Evolutionary conservation across 2,329 filamentous ascomycete genomes (phyloP).

Genomic region (Chlorencoelia australis): DNA sequence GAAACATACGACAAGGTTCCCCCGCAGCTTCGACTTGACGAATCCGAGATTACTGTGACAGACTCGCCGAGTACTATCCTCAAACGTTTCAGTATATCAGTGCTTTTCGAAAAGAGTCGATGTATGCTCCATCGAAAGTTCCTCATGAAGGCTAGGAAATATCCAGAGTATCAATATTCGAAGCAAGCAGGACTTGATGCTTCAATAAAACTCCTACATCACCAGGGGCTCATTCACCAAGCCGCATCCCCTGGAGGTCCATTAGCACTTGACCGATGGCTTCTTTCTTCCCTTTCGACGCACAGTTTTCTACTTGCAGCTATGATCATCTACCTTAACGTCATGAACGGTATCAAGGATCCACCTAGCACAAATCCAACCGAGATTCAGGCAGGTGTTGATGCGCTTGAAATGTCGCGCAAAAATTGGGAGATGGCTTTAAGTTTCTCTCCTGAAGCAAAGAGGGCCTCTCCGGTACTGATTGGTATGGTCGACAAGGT

Average conservation of each 20-base stretch:
- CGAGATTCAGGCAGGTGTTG: conserved; percentile 4
- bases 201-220: conserved; percentile 37
- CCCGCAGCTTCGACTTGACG: conserved; percentile 36
- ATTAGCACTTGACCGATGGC: conserved; percentile 43
- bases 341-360: conserved; percentile 11
- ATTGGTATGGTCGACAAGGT: conserved; percentile 16
- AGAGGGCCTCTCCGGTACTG: conserved; percentile 12
- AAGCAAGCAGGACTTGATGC: conserved; percentile 40
- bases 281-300: conserved; percentile 44
- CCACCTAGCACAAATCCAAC: background rate
- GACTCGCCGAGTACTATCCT: conserved; percentile 39
- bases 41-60: conserved; percentile 39
- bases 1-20: conserved; percentile 38
- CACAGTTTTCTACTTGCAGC: conserved; percentile 53
- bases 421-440: conserved; percentile 10
- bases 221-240: conserved; percentile 38
- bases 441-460: conserved; percentile 7
- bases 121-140: conserved; percentile 47
- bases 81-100: conserved; percentile 42
- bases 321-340: conserved; percentile 45
- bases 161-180: conserved; percentile 41
- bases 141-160: conserved; percentile 34
- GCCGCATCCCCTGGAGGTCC: conserved; percentile 43
- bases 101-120: conserved; percentile 44
- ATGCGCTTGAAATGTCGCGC: conserved; percentile 15